A percentile compares a stretch with the other conserved stretches of the same genome.
These are phyloP conservation scores for Teunomyces cretensis DNA, from an alignment of 805 yeast species.

Conservation along the genomic window DNA sequence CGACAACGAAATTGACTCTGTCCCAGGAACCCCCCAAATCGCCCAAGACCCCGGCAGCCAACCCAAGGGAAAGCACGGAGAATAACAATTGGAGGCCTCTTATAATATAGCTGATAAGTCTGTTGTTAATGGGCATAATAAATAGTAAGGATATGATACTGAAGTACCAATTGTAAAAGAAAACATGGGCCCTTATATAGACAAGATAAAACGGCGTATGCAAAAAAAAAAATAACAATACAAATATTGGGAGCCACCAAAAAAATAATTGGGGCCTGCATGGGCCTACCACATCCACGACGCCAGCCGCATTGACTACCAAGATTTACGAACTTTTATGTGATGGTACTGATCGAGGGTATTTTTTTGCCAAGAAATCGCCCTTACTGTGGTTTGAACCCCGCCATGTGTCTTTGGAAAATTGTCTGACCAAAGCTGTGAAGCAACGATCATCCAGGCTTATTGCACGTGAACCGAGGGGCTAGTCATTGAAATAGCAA, in stretches of 20 bases:
- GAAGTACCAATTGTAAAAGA: neutral
- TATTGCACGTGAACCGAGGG: neutral
- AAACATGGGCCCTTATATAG: neutral
- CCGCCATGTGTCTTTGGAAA: neutral
- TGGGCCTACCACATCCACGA: neutral
- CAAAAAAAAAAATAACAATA: no score
- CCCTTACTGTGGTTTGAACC: neutral
- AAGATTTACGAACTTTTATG: neutral
- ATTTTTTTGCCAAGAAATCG: neutral
- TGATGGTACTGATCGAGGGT: neutral
- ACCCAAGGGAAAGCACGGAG: constrained; percentile 15
- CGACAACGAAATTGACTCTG: constrained; percentile 13
- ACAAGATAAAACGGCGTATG: no score
- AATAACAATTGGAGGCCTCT: constrained; percentile 15
- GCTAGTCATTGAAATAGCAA: neutral
- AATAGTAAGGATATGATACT: no score
- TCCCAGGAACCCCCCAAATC: neutral
- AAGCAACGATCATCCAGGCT: neutral
- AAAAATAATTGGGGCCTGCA: no score
- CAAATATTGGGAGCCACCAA: no score
- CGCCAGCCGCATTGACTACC: neutral
- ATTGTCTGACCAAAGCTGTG: neutral
- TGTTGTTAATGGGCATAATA: neutral
- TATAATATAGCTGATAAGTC: neutral
- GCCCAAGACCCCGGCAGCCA: constrained; percentile 13